A percentile compares a stretch with the other conserved stretches of the same genome.
Conservation (phyloP, 257 asterid genomes). For the Cruciata laevipes region DNA sequence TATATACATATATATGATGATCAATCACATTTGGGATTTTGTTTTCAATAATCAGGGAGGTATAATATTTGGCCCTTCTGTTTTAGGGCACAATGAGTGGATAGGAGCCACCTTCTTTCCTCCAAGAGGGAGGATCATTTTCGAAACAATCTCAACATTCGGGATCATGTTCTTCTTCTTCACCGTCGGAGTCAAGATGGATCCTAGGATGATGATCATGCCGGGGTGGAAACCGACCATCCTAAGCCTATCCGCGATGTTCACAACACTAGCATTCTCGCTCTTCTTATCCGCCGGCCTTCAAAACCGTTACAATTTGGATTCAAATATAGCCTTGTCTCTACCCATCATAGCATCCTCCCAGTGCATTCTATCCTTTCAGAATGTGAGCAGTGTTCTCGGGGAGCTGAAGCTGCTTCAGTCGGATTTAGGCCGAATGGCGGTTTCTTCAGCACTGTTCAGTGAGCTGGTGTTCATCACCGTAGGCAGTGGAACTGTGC, state of each 20-base stretch:
- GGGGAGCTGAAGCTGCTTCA: slow-evolving; percentile 59
- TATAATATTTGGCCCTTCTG: slow-evolving; percentile 67
- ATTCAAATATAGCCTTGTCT: slow-evolving; percentile 25
- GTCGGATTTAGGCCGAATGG: slow-evolving; percentile 51
- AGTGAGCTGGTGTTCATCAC: slow-evolving; percentile 34
- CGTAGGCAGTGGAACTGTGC: slow-evolving; percentile 6
- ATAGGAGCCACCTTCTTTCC: slow-evolving; percentile 43
- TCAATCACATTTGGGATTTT: neutral
- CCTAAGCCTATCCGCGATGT: slow-evolving; percentile 35
- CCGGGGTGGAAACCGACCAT: slow-evolving; percentile 33
- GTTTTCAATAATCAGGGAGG: slow-evolving; percentile 47
- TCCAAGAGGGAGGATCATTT: slow-evolving; percentile 25
- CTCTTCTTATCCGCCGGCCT: slow-evolving; percentile 20
- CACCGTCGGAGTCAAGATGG: slow-evolving; percentile 51
- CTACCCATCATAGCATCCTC: slow-evolving; percentile 46
- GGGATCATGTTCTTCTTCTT: slow-evolving; percentile 68
- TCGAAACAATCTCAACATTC: slow-evolving; percentile 45
- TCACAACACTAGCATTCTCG: slow-evolving; percentile 22
- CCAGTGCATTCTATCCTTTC: slow-evolving; percentile 48
- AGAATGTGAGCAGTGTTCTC: slow-evolving; percentile 52
- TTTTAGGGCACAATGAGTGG: slow-evolving; percentile 31
- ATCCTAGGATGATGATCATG: slow-evolving; percentile 35
- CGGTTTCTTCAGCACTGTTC: slow-evolving; percentile 46
- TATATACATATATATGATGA: neutral
- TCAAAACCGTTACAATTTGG: slow-evolving; percentile 18